phyloP scores from a whole-genome alignment of 257 asterid species.

The Cinchona pubescens region DNA sequence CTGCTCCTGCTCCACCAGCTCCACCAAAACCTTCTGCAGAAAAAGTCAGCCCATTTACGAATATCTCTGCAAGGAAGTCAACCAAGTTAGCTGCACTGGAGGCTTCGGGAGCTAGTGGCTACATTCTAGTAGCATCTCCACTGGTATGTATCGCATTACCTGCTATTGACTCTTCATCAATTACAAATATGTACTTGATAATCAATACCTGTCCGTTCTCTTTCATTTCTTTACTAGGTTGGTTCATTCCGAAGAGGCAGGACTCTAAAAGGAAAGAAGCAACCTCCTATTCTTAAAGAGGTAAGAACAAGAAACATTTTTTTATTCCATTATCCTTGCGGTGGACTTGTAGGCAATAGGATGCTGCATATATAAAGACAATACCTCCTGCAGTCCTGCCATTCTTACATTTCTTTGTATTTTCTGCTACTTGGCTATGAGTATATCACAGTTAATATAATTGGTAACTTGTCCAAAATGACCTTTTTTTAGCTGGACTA shows the following conservation, averaged over 20 bases:
- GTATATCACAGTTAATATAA: background rate
- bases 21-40: conserved; percentile 54
- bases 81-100: conserved; percentile 68
- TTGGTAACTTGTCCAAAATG: background rate
- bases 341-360: background rate
- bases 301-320: conserved; percentile 28
- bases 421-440: background rate
- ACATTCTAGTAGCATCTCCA: conserved; percentile 63
- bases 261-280: conserved; percentile 65
- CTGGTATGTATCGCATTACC: conserved; percentile 41
- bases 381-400: background rate
- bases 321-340: background rate
- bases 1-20: conserved; percentile 45
- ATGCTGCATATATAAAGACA: background rate
- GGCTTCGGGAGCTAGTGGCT: conserved; percentile 61
- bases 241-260: conserved; percentile 68
- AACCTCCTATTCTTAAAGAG: conserved; percentile 68
- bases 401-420: background rate
- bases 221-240: conserved; percentile 44
- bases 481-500: too few species aligned
- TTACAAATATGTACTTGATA: background rate
- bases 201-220: conserved; percentile 14
- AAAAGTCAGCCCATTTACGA: conserved; percentile 61
- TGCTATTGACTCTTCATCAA: conserved; percentile 1
- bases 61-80: conserved; percentile 48